Percentiles rank a stretch among this genome's conserved stretches.
Conservation (phyloP, 805 yeast species). For the Kazachstania africana region DNA sequence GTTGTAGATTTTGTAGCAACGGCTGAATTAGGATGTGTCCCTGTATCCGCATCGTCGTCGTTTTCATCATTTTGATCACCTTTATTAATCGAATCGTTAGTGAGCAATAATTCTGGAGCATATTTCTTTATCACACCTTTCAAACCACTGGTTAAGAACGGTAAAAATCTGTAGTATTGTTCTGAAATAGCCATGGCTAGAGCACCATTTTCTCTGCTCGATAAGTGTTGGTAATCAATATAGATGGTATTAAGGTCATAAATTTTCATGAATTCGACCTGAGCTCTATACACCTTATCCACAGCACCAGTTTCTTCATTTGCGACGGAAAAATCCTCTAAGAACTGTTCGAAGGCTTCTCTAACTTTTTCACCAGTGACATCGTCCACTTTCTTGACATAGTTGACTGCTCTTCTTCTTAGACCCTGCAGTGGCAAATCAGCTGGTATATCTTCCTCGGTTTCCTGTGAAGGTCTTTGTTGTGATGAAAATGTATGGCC, state of each 20-base stretch:
- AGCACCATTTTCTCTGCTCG: conserved; percentile 70
- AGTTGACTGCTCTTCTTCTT: conserved; percentile 47
- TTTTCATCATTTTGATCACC: conserved; percentile 21
- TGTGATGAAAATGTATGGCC: conserved; percentile 7
- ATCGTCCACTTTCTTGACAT: conserved; percentile 80
- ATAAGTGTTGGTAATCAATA: conserved; percentile 73
- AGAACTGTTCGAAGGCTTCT: conserved; percentile 77
- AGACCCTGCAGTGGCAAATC: conserved; percentile 20
- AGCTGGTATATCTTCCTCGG: conserved; percentile 1
- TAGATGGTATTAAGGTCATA: conserved; percentile 69
- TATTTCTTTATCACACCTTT: conserved; percentile 58
- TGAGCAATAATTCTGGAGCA: conserved; percentile 59
- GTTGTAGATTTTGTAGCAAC: conserved; percentile 29
- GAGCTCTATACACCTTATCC: conserved; percentile 61
- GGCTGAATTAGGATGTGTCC: conserved; percentile 10
- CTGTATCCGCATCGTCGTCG: conserved; percentile 19
- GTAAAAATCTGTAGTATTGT: conserved; percentile 86
- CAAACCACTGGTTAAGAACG: conserved; percentile 68
- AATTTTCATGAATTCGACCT: conserved; percentile 67
- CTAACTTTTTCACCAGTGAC: conserved; percentile 88
- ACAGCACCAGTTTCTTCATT: conserved; percentile 19
- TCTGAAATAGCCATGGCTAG: conserved; percentile 81
- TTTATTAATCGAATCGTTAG: conserved; percentile 25
- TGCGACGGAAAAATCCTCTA: conserved; percentile 49
- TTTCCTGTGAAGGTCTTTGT: conserved; percentile 17